These are phyloP conservation scores for Prunus fruticosa DNA, from an alignment of 306 rosid genomes.

Conservation along the genomic window DNA sequence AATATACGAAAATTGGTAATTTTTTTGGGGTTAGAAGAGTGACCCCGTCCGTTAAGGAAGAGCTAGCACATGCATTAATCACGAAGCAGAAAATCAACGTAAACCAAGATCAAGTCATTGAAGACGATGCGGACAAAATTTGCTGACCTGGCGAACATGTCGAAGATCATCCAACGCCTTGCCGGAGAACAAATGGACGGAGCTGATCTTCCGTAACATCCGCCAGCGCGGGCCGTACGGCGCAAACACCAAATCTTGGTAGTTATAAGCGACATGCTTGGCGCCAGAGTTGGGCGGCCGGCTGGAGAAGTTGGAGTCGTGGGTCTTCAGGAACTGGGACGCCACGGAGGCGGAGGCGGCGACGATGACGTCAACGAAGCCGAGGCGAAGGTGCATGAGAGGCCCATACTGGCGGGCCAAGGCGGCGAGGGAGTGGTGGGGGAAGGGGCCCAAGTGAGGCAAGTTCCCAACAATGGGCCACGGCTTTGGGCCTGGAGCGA, in stretches of 20 bases:
- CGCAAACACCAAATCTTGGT: conserved; percentile 74
- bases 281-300: conserved; percentile 86
- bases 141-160: conserved; percentile 61
- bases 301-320: conserved; percentile 66
- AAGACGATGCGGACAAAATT: not conserved
- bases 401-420: conserved; percentile 66
- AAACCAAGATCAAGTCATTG: not conserved
- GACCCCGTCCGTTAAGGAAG: too few relatives aligned
- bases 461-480: conserved; percentile 87
- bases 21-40: too few relatives aligned
- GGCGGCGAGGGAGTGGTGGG: conserved; percentile 69
- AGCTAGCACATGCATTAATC: too few relatives aligned
- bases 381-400: conserved; percentile 66
- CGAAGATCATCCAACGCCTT: conserved; percentile 70
- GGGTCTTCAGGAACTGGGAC: conserved; percentile 57
- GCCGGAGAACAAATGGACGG: conserved; percentile 78
- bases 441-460: conserved; percentile 62
- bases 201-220: conserved; percentile 64
- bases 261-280: conserved; percentile 62
- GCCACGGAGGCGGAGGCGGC: conserved; percentile 80
- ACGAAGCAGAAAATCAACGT: not conserved
- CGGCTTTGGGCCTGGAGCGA: conserved; percentile 79
- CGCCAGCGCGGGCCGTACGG: conserved; percentile 88
- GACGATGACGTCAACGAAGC: conserved; percentile 60
- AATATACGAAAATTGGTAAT: too few relatives aligned